Evolutionary conservation across 805 yeast species (phyloP), one percentile per base, ranked within the genome.

Genomic region (Ogataea pini): DNA sequence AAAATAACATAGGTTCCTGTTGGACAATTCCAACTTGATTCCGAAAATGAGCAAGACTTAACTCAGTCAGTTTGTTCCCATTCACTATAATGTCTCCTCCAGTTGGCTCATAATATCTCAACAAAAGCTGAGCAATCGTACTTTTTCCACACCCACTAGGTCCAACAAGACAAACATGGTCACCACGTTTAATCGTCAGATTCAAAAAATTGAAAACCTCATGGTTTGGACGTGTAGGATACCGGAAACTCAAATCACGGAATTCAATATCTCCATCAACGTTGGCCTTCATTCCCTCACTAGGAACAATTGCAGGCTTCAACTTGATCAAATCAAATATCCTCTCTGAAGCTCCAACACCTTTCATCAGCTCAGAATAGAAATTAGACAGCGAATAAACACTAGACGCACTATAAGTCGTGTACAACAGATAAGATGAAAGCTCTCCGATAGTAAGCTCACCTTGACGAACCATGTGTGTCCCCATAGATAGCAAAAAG

Each of bases 101-200:
- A 10, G 64, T 62, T 1, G 95, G 91, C 59, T 90, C 96, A 67
- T 92, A 92, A 62, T 87, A 88, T 50, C 98, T 74, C 57, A 91
- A 68, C 38, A 92, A 69, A 44, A 92, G 70, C 44, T 91, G 88
- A 6, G 91, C 77, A 2, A 92, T 80, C 0, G 97, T 91, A 14
- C 96, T 88, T 65, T 92, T 92, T 20, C 98, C 98, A 51, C 96
- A 87, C 1, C 98, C 98, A 28, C 95, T 85, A n/a, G 96, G 97
- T 1, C 98, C 98, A 14, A 91, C 97, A 50, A 92, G 79, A 63
- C 97, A 91, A 13, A 91, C 83, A 59, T 92, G 92, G 57, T 89
- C 91, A 12, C 97, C 97, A 28, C 86, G 82, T 13, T 72, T 64
- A 38, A 92, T 83, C 1, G 69, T 73, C 48, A 92, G 72, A 54